These are phyloP conservation scores for Bipolaris oryzae DNA, from an alignment of 2,329 filamentous ascomycete species.

Conservation along the genomic window DNA sequence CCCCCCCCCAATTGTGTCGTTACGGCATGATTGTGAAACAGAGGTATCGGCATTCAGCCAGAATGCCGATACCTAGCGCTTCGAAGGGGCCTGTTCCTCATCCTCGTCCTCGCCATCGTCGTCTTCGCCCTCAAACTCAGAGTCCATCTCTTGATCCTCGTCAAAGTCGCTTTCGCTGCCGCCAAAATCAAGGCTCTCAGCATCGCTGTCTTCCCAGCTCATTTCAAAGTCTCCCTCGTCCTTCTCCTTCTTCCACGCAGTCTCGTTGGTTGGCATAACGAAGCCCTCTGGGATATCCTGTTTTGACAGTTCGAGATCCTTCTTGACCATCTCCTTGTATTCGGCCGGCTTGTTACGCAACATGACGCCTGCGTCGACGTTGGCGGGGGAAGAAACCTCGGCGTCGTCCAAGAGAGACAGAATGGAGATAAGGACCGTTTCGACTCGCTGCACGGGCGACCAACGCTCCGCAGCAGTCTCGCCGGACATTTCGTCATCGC, in stretches of 20 bases:
- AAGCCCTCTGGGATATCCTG: constrained; percentile 80
- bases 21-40: not conserved
- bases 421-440: constrained; percentile 92
- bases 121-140: constrained; percentile 62
- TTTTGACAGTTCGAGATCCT: constrained; percentile 75
- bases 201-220: constrained; percentile 54
- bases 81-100: constrained; percentile 28
- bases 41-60: not conserved
- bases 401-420: constrained; percentile 91
- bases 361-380: constrained; percentile 89
- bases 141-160: constrained; percentile 65
- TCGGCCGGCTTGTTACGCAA: constrained; percentile 73
- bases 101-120: constrained; percentile 42
- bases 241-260: constrained; percentile 67
- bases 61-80: constrained; percentile 6
- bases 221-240: constrained; percentile 65
- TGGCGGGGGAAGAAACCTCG: constrained; percentile 90
- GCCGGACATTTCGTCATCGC: constrained; percentile 90
- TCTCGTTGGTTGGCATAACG: constrained; percentile 76
- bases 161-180: constrained; percentile 61
- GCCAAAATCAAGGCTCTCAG: constrained; percentile 70
- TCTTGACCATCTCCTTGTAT: constrained; percentile 73
- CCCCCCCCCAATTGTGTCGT: not conserved
- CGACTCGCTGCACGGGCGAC: constrained; percentile 91
- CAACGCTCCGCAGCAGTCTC: constrained; percentile 90